Evolutionary conservation across 2,329 filamentous ascomycete genomes (phyloP).

Genomic region (Colletotrichum graminicola): DNA sequence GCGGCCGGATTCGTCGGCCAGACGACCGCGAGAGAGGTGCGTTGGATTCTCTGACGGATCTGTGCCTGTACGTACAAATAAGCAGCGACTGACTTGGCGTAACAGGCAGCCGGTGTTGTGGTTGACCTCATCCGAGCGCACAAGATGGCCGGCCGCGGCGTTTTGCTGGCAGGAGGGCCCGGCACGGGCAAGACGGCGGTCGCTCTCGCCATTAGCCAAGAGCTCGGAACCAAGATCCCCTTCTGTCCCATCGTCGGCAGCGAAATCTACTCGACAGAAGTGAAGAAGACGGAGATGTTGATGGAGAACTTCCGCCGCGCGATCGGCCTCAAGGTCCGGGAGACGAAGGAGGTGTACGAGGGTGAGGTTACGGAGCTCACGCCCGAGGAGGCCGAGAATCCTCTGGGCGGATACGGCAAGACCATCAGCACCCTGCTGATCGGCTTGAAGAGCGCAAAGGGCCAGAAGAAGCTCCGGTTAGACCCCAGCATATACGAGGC

Average conservation of each 20-base stretch:
- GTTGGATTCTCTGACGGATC: slow-evolving; percentile 41
- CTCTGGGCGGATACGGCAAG: slow-evolving; percentile 94
- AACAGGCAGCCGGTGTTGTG: slow-evolving; percentile 90
- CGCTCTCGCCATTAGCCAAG: slow-evolving; percentile 94
- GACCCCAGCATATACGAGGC: slow-evolving; percentile 99
- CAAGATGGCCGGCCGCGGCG: slow-evolving; percentile 97
- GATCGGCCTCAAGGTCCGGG: slow-evolving; percentile 95
- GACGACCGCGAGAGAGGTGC: slow-evolving; percentile 85
- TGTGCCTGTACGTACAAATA: neutral
- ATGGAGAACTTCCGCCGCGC: slow-evolving; percentile 99
- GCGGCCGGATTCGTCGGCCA: slow-evolving; percentile 92
- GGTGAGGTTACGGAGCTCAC: slow-evolving; percentile 98
- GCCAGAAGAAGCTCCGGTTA: slow-evolving; percentile 96
- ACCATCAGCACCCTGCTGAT: slow-evolving; percentile 97
- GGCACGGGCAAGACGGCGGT: slow-evolving; percentile 98
- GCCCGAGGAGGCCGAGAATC: slow-evolving; percentile 98
- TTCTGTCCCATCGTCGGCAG: slow-evolving; percentile 98
- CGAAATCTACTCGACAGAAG: slow-evolving; percentile 97
- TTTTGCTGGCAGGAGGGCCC: slow-evolving; percentile 92
- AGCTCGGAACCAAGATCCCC: slow-evolving; percentile 96
- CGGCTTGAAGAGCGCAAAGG: slow-evolving; percentile 93
- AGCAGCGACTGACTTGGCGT: slow-evolving; percentile 25
- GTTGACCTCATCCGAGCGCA: slow-evolving; percentile 96
- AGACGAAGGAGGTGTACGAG: slow-evolving; percentile 99
- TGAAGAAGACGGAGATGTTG: slow-evolving; percentile 98